These are phyloP conservation scores for Actinomortierella ambigua DNA, from an alignment of 371 early-diverging fungal species.

Conservation along the genomic window DNA sequence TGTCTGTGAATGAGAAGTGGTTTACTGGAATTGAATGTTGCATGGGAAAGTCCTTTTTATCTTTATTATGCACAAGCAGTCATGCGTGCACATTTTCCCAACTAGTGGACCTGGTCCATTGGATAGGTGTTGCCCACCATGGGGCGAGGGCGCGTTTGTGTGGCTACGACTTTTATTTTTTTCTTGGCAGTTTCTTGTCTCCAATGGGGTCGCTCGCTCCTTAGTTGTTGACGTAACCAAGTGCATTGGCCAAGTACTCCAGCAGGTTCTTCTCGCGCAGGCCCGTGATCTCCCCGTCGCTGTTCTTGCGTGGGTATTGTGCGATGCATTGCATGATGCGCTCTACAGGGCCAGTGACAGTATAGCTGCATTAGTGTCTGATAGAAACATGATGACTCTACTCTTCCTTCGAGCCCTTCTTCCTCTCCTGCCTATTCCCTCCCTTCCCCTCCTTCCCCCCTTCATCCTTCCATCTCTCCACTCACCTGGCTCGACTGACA, in stretches of 20 bases:
- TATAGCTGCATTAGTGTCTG: not conserved
- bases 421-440: not conserved
- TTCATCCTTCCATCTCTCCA: not conserved
- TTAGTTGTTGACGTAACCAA: conserved; percentile 9
- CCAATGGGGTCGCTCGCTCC: not conserved
- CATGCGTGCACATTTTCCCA: too few species aligned
- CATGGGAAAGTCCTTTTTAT: too few species aligned
- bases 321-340: conserved; percentile 24
- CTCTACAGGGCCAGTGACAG: conserved; percentile 7
- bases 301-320: conserved; percentile 33
- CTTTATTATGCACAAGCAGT: too few species aligned
- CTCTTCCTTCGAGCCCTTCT: not conserved
- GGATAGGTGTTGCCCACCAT: conserved; percentile 12
- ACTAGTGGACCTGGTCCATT: too few species aligned
- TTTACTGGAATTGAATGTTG: conserved; percentile 12
- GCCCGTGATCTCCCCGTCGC: conserved; percentile 27
- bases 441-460: not conserved
- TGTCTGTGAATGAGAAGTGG: too few species aligned
- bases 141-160: not conserved
- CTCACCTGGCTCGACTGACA: conserved; percentile 29
- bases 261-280: conserved; percentile 33
- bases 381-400: not conserved
- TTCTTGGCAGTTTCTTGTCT: not conserved
- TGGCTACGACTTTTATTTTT: not conserved
- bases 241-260: conserved; percentile 30